Evolutionary conservation across 345 rosid species (phyloP), one percentile per base, ranked within the genome.

Genomic region (Reutealis trisperma): DNA sequence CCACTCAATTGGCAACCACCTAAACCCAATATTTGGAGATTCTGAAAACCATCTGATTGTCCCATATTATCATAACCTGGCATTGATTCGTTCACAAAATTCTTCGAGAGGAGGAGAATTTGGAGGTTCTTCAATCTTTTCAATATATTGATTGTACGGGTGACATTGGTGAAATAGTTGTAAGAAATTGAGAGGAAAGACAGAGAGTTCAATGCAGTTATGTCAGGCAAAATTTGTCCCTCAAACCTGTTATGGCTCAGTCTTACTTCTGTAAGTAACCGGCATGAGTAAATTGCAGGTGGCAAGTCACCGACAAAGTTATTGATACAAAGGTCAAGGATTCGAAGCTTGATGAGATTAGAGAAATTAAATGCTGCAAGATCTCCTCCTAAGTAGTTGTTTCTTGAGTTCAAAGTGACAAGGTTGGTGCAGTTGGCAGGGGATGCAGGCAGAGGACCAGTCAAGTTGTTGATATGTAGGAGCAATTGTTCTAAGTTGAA

Each of bases 291-390:
- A 59, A 94, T 87, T 74, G 77, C 91, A 4, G 42, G 32, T 49
- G 98, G 98, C 76, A 94, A 81, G 42, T 63, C 83, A 55, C 98
- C 98, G 5, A 85, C 82, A 80, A 94, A 94, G 70, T 83, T 84
- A 76, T 94, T 94, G 86, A 89, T 86, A 27, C 98, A 94, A 12
- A 94, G 94, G 80, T 94, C 98, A 49, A 94, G 90, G 58, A 83
- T 86, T 67, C 77, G 85, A 67, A 94, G 95, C 75, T 75, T 75
- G 68, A 8, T 77, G 62, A 93, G 82, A 4, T 81, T 74, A 52
- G 98, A 90, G 86, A 94, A 94, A 82, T 93, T 72, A 54, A 89
- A 83, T 57, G 66, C 68, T 0, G 92, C 84, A 67, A 94, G 86
- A 71, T 75, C 72, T 63, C 98, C 98, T 66, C 49, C 81, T 71